Evolutionary conservation across 1,284 basidiomycete genomes (phyloP).

Genomic region (Fomitiporia mediterranea): DNA sequence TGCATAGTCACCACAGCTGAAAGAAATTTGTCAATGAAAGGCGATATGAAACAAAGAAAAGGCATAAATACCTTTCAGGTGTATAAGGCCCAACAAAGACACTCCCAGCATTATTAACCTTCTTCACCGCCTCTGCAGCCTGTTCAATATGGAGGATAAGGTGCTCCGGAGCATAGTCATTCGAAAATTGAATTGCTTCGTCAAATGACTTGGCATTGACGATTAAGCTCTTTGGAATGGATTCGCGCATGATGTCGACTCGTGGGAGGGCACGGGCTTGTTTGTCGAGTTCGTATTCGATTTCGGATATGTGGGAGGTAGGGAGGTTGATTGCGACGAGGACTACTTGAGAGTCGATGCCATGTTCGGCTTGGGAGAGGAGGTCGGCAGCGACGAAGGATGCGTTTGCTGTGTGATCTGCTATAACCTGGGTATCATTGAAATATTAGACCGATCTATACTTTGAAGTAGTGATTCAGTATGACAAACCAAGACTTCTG

Average conservation of each 20-base stretch:
- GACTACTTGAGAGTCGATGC: constrained; percentile 96
- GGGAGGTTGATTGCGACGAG: constrained; percentile 78
- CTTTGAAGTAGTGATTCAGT: neutral
- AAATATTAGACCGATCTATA: neutral
- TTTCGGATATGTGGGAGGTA: constrained; percentile 56
- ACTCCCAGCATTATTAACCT: constrained; percentile 88
- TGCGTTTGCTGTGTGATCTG: constrained; percentile 82
- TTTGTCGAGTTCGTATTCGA: constrained; percentile 83
- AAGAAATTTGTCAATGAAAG: constrained; percentile 7
- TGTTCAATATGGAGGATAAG: constrained; percentile 84
- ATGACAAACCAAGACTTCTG: constrained; percentile 84
- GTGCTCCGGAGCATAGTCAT: constrained; percentile 98
- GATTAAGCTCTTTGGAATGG: constrained; percentile 89
- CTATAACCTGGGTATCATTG: constrained; percentile 67
- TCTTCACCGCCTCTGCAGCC: constrained; percentile 60
- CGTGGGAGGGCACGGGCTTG: constrained; percentile 88
- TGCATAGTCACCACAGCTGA: constrained; percentile 95
- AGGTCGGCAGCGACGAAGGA: constrained; percentile 96
- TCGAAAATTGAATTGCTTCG: constrained; percentile 86
- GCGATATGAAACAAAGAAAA: constrained; percentile 12
- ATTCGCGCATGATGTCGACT: constrained; percentile 88
- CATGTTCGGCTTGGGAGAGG: constrained; percentile 97
- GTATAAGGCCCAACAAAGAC: constrained; percentile 94
- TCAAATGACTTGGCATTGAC: constrained; percentile 65
- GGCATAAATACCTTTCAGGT: constrained; percentile 73